Evolutionary conservation across 2,329 filamentous ascomycete species (phyloP), one percentile per base, ranked within the genome.

Genomic region (Pseudogymnoascus sp.): DNA sequence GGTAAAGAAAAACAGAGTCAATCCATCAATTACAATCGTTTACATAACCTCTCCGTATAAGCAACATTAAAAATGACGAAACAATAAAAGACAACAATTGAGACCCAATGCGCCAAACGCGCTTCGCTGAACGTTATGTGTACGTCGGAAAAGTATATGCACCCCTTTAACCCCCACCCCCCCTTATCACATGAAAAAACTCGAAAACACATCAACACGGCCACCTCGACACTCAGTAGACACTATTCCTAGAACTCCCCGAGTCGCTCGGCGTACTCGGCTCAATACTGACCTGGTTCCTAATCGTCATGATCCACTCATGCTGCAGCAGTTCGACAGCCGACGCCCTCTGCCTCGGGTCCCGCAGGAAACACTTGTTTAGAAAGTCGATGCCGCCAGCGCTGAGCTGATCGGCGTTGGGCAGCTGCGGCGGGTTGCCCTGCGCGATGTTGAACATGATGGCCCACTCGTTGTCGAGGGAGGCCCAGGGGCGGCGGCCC

Each of bases 401-500:
- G 71, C 90, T 94, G 66, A 99, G 83, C 75, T 97, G 93, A 61
- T 97, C 93, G 0, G 80, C 74, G 0, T 84, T 81, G 1, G 94
- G 94, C 62, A 97, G 81, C 72, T 91, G 88, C 5, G 94, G 94
- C 59, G 92, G 90, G 70, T 97, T 96, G 49, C 94, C 94, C 73
- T 96, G 93, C 1, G 94, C 94, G 71, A 99, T 99, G 78, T 97
- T 97, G 82, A 97, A 99, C 94, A 99, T 99, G 78, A 99, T 97
- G 43, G 94, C 94, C 92, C 92, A 99, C 75, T 99, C 94, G 73
- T 99, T 99, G 78, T 99, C 94, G 55, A 97, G 85, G 67, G 88
- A 91, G 26, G 92, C 91, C 94, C 94, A 99, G 1, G 94, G 94
- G 14, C 93, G 86, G 65, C 92, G 85, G 19, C 94, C 94, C 0